Percentiles rank a stretch among this genome's conserved stretches.
These are phyloP conservation scores for Fusarium cicatricum DNA, from an alignment of 2,329 filamentous ascomycete genomes.

Conservation along the genomic window DNA sequence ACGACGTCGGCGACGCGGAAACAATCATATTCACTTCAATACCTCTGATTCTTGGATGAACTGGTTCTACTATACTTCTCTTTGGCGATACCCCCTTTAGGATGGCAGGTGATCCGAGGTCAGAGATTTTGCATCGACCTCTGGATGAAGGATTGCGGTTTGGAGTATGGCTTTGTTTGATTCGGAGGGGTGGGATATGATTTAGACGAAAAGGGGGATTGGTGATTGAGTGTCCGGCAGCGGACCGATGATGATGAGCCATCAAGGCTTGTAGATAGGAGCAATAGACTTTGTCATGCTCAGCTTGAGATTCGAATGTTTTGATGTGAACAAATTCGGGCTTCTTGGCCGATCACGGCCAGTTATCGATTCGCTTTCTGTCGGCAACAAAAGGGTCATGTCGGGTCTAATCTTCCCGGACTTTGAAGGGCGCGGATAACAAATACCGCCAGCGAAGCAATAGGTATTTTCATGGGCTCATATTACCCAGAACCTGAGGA, in stretches of 20 bases:
- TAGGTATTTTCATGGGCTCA: no score
- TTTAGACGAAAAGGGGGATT: conserved; percentile 39
- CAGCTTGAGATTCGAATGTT: background rate
- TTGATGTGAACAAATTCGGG: background rate
- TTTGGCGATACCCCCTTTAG: conserved; percentile 48
- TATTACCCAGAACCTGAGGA: no score
- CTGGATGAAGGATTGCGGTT: conserved; percentile 42
- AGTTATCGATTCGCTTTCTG: background rate
- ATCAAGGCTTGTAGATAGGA: conserved; percentile 39
- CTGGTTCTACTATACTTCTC: conserved; percentile 43
- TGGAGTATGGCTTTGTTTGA: conserved; percentile 43
- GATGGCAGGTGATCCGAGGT: conserved; percentile 35
- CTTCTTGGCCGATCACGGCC: background rate
- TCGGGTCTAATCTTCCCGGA: no score
- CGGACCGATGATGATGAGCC: conserved; percentile 36
- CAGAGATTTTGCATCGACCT: background rate
- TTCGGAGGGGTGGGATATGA: conserved; percentile 41
- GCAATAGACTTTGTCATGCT: conserved; percentile 35
- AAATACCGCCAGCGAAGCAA: no score
- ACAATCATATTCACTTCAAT: conserved; percentile 38
- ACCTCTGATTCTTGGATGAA: conserved; percentile 37
- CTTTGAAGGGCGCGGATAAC: no score
- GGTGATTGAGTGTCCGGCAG: conserved; percentile 34
- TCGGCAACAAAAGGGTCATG: background rate
- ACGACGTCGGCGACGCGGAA: conserved; percentile 37